Evolutionary conservation across 148 eudicot species (phyloP), one percentile per base, ranked within the genome.

Genomic region (Fagopyrum homotropicum): DNA sequence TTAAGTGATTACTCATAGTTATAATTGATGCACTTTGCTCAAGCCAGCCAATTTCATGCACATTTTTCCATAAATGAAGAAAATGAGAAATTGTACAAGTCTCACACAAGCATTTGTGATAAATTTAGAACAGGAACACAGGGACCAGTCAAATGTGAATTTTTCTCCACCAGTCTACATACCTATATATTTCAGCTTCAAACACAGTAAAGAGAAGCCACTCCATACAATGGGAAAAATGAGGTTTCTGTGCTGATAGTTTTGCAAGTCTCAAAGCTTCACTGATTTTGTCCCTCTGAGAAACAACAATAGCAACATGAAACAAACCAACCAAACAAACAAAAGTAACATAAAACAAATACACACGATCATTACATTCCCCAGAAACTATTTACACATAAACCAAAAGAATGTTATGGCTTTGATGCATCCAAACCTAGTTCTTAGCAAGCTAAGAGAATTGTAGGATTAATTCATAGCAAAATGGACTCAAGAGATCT

Each of bases 131-230:
- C 66, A 60, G 40, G 22, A 30, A 64, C n/a, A 35, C 16, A 35
- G 30, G 16, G 66, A 74, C 15, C 54, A 51, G 46, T 26, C 49
- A 30, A 16, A 54, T 47, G 3, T 51, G 64, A 45, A 76, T 56
- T 12, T 26, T 17, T 61, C 66, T 5, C 5, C 8, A 44, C 59
- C 47, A 44, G 44, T 45, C 1, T 51, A 72, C 54, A 71, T 89
- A 95, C 99, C 99, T 84, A 64, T 97, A 92, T 84, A 95, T 92
- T 57, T 92, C 99, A 74, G 96, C 96, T 75, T 95, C 99, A 80
- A 95, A 95, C 69, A 95, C 99, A 19, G 99, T 95, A 83, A 95
- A 95, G 75, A 95, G 97, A 79, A 95, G 99, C 99, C 99, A 95
- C 86, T 95, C 99, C 72, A 95, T 84, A 81, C 96, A 92, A 77